A percentile compares a stretch with the other conserved stretches of the same genome.
Conservation (phyloP, 495 filamentous ascomycete species). For the Penicillium desertorum region DNA sequence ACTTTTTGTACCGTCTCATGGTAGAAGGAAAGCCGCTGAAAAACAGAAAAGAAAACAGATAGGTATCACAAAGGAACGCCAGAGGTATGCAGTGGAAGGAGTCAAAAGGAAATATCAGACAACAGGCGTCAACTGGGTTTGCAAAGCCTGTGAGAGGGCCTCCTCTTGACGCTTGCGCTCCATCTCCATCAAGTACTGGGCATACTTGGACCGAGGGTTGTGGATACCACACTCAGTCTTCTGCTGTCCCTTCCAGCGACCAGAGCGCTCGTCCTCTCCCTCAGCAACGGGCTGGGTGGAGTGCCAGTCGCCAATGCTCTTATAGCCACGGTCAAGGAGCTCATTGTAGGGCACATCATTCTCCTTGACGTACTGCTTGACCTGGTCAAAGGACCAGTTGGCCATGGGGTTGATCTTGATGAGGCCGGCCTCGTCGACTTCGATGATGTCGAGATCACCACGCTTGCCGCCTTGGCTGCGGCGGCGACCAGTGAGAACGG, state of each 20-base stretch:
- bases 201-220: slow-evolving; percentile 91
- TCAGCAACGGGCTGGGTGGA: slow-evolving; percentile 86
- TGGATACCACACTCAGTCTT: slow-evolving; percentile 99
- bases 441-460: slow-evolving; percentile 82
- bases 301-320: slow-evolving; percentile 97
- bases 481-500: slow-evolving; percentile 91
- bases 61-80: slow-evolving; percentile 31
- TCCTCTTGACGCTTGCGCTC: slow-evolving; percentile 72
- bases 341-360: slow-evolving; percentile 92
- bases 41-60: neutral
- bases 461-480: slow-evolving; percentile 92
- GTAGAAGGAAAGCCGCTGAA: slow-evolving; percentile 12
- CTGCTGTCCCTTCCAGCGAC: slow-evolving; percentile 89
- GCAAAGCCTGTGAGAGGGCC: slow-evolving; percentile 46
- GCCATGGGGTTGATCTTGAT: slow-evolving; percentile 99
- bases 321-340: slow-evolving; percentile 88
- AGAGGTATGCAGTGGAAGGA: slow-evolving; percentile 19
- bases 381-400: slow-evolving; percentile 91
- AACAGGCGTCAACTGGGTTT: slow-evolving; percentile 34
- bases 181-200: slow-evolving; percentile 73
- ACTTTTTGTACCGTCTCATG: slow-evolving; percentile 11
- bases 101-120: slow-evolving; percentile 15
- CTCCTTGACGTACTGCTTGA: slow-evolving; percentile 79
- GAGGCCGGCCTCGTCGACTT: slow-evolving; percentile 87
- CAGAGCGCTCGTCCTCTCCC: slow-evolving; percentile 94